phyloP scores from a whole-genome alignment of 371 early-diverging fungal species.

The Dinochytrium kinnereticum region DNA sequence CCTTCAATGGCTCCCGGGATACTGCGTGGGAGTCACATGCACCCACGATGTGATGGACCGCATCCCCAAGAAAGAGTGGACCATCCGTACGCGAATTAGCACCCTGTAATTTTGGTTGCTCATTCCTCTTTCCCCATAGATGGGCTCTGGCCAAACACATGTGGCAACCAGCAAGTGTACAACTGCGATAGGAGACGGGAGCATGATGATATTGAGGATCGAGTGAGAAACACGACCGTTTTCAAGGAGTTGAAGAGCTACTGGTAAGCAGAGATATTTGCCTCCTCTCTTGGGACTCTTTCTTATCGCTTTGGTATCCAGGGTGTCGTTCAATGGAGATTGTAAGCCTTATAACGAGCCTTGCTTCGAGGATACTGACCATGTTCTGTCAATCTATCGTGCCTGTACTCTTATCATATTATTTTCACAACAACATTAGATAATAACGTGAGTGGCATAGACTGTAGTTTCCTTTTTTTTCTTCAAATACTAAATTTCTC shows the following conservation, averaged over 20 bases:
- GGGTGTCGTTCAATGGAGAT: constrained; percentile 29
- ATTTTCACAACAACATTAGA: no score
- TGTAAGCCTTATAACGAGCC: constrained; percentile 13
- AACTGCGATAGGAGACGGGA: constrained; percentile 31
- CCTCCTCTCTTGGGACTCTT: neutral
- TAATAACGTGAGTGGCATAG: no score
- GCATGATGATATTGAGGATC: constrained; percentile 14
- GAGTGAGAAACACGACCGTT: constrained; percentile 14
- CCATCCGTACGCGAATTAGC: constrained; percentile 28
- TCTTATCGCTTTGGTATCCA: neutral
- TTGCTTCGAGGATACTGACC: no score
- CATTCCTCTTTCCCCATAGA: neutral
- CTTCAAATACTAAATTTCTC: neutral
- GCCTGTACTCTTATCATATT: no score
- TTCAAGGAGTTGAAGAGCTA: constrained; percentile 17
- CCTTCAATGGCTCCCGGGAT: constrained; percentile 38
- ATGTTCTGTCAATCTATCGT: no score
- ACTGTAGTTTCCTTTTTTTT: neutral
- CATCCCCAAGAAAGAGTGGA: constrained; percentile 30
- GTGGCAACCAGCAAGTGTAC: constrained; percentile 26
- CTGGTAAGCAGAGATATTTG: constrained; percentile 17
- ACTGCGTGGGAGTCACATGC: constrained; percentile 30
- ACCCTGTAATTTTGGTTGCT: neutral
- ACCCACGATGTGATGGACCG: constrained; percentile 26
- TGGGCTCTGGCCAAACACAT: constrained; percentile 38